Base-by-base conservation (phyloP, 176 grass and related monocot species). In the Bromus sterilis region DNA sequence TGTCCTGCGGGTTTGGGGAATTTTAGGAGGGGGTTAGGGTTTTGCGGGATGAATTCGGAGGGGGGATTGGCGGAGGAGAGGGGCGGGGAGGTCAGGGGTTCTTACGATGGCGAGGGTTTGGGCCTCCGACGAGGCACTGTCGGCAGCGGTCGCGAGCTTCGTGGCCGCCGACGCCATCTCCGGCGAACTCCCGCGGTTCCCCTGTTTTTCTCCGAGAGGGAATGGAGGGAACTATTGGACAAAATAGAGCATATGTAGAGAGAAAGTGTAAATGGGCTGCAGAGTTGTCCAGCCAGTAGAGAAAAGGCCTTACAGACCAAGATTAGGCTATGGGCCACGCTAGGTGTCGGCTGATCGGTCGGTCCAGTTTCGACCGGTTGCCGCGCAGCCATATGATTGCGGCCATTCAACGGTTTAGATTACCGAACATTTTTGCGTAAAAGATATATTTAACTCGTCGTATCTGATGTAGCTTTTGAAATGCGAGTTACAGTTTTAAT, bases 1-100 rank as follows among this genome's bases (percentile, higher is more conserved):
- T 95, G 23, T 98, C 95, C 95, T 98, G 82, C 61, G 40, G 57
- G 4, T 74, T 89, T 76, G 76, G 89, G 85, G 24, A 80, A 86
- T 85, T 28, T 29, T 3, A 0, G 10, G 31, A 48, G 18, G 28
- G 39, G 56, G 79, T 85, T 91, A 92, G 87, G 82, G 66, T 83
- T 90, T 89, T 40, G 66, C 58, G 32, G 68, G 42, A 13, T 63
- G 16, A n/a, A 35, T 29, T 40, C 9, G 20, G 32, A 4, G 72
- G 41, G 37, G 40, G 3, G 4, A 6, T 24, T 14, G 37, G 24
- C 9, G 21, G n/a, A 3, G 21, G 59, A 35, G 36, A 20, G 26
- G 2, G 66, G 29, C 23, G 12, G 36, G 35, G 32, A n/a, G 53
- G 33, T 28, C 59, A 28, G 7, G 11, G 66, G 13, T 31, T 42